A percentile compares a stretch with the other conserved stretches of the same genome.
These are phyloP conservation scores for Nowakowskiella sp. DNA, from an alignment of 192 early-diverging fungal species.

Conservation along the genomic window DNA sequence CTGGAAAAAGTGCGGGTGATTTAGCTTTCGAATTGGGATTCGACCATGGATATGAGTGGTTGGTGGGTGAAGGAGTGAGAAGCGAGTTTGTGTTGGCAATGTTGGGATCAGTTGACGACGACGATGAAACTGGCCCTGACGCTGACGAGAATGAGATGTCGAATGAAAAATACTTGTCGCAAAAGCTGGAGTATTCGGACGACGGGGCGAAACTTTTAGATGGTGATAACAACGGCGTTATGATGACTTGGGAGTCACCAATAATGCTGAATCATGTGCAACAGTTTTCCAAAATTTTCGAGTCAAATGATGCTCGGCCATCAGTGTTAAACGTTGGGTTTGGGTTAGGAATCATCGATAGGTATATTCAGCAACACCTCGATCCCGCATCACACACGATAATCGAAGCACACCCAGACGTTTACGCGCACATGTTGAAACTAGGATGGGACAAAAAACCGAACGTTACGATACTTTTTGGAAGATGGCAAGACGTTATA, in stretches of 20 bases:
- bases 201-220: constrained; percentile 76
- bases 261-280: constrained; percentile 62
- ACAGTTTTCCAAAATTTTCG: background rate
- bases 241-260: constrained; percentile 97
- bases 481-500: constrained; percentile 92
- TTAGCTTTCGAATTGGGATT: constrained; percentile 65
- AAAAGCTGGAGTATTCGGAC: constrained; percentile 66
- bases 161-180: constrained; percentile 70
- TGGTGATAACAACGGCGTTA: constrained; percentile 81
- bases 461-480: constrained; percentile 77
- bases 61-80: constrained; percentile 80
- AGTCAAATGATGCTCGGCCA: constrained; percentile 1
- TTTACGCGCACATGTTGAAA: constrained; percentile 75
- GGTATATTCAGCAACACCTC: constrained; percentile 59
- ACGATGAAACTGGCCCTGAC: constrained; percentile 12
- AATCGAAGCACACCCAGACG: constrained; percentile 96
- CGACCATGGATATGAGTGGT: constrained; percentile 57
- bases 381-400: constrained; percentile 73
- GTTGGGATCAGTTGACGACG: constrained; percentile 30
- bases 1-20: constrained; percentile 74
- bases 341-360: constrained; percentile 87
- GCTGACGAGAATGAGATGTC: constrained; percentile 13
- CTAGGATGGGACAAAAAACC: constrained; percentile 82
- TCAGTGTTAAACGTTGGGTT: constrained; percentile 56
- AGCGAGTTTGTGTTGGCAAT: constrained; percentile 71